Base-by-base conservation (phyloP, 352 stramenopile species). In the Elongisporangium prolatum region DNA sequence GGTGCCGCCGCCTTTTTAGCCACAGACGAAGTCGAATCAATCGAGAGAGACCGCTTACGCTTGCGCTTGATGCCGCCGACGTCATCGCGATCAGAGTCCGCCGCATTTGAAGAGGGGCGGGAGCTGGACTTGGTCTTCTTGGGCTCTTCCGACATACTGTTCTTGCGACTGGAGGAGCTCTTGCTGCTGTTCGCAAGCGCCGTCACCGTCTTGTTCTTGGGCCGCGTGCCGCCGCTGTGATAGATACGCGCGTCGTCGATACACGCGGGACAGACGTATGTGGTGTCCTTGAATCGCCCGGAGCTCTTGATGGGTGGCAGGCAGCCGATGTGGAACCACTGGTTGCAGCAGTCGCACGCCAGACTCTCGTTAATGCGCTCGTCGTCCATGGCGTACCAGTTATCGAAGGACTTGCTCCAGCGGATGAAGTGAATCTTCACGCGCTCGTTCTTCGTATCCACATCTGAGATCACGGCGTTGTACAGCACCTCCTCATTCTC, bases 331-430 rank as follows among this genome's bases (percentile, higher is more conserved):
- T 95, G 85, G 63, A 95, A 95, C 85, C 85, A 95, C 14, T 80
- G 72, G 64, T 95, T 95, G 65, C 85, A 95, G 68, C 85, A 90
- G 60, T 95, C 85, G 73, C 85, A 95, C 17, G 85, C 85, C n/a
- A 95, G 68, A 59, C 81, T 91, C 60, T 95, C 85, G 61, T 95
- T 95, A 53, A 95, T 91, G 59, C 82, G 83, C 57, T 95, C 85
- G 64, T 95, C 85, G 61, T 95, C 85, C 85, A 95, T 95, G 11
- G 83, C 71, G 64, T 95, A 95, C 85, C 85, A 95, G 59, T 91
- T 80, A 51, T 95, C 85, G 57, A 95, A 95, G 60, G 83, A 90
- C 52, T 95, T 95, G 65, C 76, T 89, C 83, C 85, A 95, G 8
- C 81, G 74, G 44, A 87, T 75, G 54, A 95, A 95, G 67, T 95